Conservation (phyloP, 1,284 basidiomycete genomes). For the Cystobasidiaceae sp. region DNA sequence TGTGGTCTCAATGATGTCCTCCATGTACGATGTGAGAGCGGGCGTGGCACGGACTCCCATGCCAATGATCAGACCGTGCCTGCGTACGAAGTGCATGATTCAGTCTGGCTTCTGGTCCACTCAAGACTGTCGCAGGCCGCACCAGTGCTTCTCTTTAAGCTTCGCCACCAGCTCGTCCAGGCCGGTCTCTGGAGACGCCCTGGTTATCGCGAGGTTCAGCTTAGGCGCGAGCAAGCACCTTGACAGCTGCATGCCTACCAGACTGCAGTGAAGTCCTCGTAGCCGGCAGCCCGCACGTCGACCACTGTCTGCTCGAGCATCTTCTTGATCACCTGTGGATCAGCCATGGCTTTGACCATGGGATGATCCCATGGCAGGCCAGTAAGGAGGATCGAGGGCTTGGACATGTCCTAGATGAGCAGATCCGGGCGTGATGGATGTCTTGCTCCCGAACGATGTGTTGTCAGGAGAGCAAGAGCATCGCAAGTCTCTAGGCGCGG, state of each 20-base stretch:
- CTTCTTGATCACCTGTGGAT: slow-evolving; percentile 3
- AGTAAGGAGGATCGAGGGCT: slow-evolving; percentile 13
- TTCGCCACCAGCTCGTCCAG: slow-evolving; percentile 1
- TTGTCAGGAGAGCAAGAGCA: no score
- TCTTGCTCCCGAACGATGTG: neutral
- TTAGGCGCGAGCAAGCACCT: neutral
- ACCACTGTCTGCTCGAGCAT: slow-evolving; percentile 6
- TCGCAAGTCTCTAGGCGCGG: no score
- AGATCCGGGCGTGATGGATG: neutral
- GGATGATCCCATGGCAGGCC: slow-evolving; percentile 19
- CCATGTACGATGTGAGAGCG: slow-evolving; percentile 6
- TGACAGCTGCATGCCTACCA: neutral
- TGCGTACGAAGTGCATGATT: neutral
- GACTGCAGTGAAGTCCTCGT: slow-evolving; percentile 11
- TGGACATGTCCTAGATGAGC: neutral
- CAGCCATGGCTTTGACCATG: slow-evolving; percentile 1
- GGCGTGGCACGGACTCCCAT: slow-evolving; percentile 7
- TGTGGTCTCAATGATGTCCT: slow-evolving; percentile 7
- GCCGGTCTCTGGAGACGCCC: slow-evolving; percentile 8
- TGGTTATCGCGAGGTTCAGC: neutral
- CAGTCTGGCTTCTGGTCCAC: neutral
- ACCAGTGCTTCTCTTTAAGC: slow-evolving; percentile 23
- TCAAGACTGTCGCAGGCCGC: neutral
- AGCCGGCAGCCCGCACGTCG: slow-evolving; percentile 7
- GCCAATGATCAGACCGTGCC: slow-evolving; percentile 24